These are phyloP conservation scores for Mortierella sp. DNA, from an alignment of 371 early-diverging fungal genomes.

Conservation along the genomic window DNA sequence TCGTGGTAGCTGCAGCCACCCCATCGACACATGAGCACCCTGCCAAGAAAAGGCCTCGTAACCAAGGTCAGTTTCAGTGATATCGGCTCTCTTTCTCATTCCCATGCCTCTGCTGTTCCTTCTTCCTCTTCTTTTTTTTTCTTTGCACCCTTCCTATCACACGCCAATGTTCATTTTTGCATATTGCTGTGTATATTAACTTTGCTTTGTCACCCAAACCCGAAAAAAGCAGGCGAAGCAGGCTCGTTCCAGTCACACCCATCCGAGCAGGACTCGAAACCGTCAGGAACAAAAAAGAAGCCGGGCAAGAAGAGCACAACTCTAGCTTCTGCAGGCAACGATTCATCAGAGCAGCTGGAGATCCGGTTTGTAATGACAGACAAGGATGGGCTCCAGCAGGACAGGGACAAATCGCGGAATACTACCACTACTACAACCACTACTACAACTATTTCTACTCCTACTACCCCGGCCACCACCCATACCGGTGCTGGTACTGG, in stretches of 20 bases:
- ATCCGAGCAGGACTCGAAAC: not conserved
- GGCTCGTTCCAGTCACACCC: constrained; percentile 1
- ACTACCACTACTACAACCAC: too few relatives aligned
- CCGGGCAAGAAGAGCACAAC: not conserved
- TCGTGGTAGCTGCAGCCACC: not conserved
- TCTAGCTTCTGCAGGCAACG: not conserved
- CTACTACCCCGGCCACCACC: not conserved
- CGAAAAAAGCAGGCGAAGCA: not conserved
- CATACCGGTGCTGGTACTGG: not conserved
- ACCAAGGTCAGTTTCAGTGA: constrained; percentile 20
- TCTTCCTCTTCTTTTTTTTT: not conserved
- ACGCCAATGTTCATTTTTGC: constrained; percentile 6
- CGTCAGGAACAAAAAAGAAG: not conserved
- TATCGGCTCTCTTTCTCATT: not conserved
- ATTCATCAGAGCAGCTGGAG: constrained; percentile 9
- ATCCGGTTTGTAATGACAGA: constrained; percentile 45
- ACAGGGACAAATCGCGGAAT: constrained; percentile 5
- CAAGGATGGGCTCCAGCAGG: constrained; percentile 29
- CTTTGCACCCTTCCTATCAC: not conserved
- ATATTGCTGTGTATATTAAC: constrained; percentile 1
- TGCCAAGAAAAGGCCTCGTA: constrained; percentile 45
- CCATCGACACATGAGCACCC: constrained; percentile 10
- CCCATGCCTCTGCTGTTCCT: not conserved
- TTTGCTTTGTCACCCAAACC: not conserved
- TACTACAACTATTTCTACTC: too few relatives aligned